Conservation (phyloP, 2,329 filamentous ascomycete species). For the Exophiala dermatitidis region DNA sequence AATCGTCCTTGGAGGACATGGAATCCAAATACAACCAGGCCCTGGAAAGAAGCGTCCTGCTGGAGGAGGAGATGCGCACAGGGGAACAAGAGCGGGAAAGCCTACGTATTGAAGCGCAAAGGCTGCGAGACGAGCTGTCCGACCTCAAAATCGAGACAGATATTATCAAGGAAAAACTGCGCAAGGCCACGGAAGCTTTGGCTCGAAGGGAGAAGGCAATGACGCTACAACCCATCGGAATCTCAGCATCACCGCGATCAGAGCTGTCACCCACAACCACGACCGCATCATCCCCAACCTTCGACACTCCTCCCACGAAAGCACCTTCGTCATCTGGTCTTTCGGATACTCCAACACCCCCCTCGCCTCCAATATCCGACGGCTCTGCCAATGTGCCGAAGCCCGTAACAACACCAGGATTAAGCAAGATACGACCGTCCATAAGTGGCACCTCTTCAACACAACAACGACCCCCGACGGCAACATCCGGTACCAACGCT, state of each 20-base stretch:
- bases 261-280: constrained; percentile 73
- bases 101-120: constrained; percentile 82
- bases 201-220: constrained; percentile 47
- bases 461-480: constrained; percentile 49
- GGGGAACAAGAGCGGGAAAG: constrained; percentile 87
- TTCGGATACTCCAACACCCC: constrained; percentile 69
- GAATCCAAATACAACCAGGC: constrained; percentile 95
- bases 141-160: constrained; percentile 93
- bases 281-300: constrained; percentile 77
- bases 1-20: constrained; percentile 90
- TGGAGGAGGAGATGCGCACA: constrained; percentile 88
- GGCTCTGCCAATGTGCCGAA: constrained; percentile 51
- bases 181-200: constrained; percentile 54
- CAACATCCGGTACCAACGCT: constrained; percentile 28
- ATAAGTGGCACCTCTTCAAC: constrained; percentile 43
- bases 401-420: constrained; percentile 47
- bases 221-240: constrained; percentile 39
- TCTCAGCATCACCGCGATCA: constrained; percentile 43
- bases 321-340: constrained; percentile 52
- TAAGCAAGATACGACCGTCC: constrained; percentile 37
- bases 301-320: constrained; percentile 76
- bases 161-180: constrained; percentile 88
- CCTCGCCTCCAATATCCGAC: constrained; percentile 90
- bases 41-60: constrained; percentile 83
- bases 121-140: constrained; percentile 80